These are phyloP conservation scores for Talaromyces sp. DNA, from an alignment of 2,329 filamentous ascomycete species.

Conservation along the genomic window DNA sequence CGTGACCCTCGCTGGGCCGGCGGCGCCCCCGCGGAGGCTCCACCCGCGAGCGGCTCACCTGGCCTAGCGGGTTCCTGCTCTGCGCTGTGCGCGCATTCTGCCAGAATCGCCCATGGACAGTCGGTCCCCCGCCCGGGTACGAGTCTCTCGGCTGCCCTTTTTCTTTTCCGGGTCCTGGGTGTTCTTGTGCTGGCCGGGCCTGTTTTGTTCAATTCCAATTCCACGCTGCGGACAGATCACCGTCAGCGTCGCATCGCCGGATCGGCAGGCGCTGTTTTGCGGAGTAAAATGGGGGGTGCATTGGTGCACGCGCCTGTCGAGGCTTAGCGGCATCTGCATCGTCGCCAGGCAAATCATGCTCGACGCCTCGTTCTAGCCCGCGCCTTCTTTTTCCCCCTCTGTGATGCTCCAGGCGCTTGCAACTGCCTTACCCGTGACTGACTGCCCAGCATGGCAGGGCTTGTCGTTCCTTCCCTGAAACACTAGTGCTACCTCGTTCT, in stretches of 20 bases:
- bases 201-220: no score
- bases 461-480: background rate
- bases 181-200: no score
- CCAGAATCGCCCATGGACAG: background rate
- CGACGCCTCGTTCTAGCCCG: constrained; percentile 1
- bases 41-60: background rate
- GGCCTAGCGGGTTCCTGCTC: no score
- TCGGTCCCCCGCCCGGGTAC: background rate
- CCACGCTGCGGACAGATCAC: no score
- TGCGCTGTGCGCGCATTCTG: no score
- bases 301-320: background rate
- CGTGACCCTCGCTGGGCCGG: background rate
- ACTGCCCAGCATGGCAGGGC: no score
- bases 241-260: background rate
- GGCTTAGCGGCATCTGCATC: background rate
- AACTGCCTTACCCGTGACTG: background rate
- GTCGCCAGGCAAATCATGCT: background rate
- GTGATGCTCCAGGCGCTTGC: background rate
- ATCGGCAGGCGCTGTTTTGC: background rate
- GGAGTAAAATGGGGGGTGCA: background rate
- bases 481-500: constrained; percentile 1
- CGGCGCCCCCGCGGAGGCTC: background rate
- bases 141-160: background rate
- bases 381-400: no score
- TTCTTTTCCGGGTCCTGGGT: background rate